Conservation (phyloP, 306 rosid genomes). For the Casuarina cunninghamiana region DNA sequence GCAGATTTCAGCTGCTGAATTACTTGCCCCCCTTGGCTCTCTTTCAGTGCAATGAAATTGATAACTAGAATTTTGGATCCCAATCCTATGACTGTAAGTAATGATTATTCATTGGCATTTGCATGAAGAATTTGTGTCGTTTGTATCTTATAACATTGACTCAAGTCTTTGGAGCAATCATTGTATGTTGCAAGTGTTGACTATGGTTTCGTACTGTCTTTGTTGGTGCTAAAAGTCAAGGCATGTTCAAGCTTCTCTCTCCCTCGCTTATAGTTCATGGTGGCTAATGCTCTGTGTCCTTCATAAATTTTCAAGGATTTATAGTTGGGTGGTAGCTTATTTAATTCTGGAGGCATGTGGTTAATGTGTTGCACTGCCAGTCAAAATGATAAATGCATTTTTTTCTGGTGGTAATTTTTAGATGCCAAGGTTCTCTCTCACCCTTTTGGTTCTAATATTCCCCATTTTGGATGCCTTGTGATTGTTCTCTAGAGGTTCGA, state of each 20-base stretch:
- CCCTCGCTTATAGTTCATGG: too few relatives aligned
- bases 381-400: too few relatives aligned
- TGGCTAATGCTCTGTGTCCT: too few relatives aligned
- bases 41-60: constrained; percentile 88
- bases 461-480: background rate
- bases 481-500: background rate
- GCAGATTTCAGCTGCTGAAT: constrained; percentile 92
- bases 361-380: too few relatives aligned
- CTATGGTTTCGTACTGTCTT: too few relatives aligned
- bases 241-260: too few relatives aligned
- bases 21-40: constrained; percentile 95
- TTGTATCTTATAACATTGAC: background rate
- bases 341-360: too few relatives aligned
- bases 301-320: too few relatives aligned
- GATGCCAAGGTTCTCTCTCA: background rate
- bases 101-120: background rate
- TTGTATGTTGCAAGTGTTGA: too few relatives aligned
- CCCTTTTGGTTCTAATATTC: background rate
- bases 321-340: too few relatives aligned
- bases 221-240: too few relatives aligned
- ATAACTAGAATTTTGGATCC: constrained; percentile 91
- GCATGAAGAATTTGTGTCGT: background rate
- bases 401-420: background rate
- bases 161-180: too few relatives aligned
- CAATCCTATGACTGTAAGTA: constrained; percentile 81